Evolutionary conservation across 2,329 filamentous ascomycete species (phyloP), one percentile per base, ranked within the genome.

Genomic region (Ascochyta fabae): DNA sequence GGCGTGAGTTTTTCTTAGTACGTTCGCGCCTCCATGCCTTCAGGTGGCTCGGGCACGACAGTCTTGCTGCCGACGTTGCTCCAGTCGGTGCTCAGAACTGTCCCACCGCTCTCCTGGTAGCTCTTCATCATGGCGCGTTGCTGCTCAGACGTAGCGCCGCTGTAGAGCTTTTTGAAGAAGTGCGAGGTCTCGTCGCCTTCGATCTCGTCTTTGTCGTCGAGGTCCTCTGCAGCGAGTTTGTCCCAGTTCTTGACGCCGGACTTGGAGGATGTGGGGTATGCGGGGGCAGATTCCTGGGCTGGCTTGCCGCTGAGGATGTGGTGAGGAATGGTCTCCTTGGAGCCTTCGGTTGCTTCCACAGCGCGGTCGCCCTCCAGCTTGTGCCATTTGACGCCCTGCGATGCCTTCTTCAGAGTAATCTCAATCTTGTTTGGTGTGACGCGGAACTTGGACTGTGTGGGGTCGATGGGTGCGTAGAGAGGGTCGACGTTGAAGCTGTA

Each of bases 111-210:
- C 81, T 99, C 94, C 13, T 87, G 83, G 70, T 91, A 98, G 71
- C 91, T 96, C 85, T 99, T 99, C 86, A 96, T 91, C 95, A 99
- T 99, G 8, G 95, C 95, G 2, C 92, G 86, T 71, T 87, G 87
- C 55, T 91, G 91, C 66, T 99, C 94, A 0, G 88, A 86, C 44
- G 89, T 87, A 0, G 91, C 87, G 33, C 80, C 82, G 60, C 89
- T 86, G 78, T 94, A 98, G 1, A 99, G 81, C 69, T 89, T 88
- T 81, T 96, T 95, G 82, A 99, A 99, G 78, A 97, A 98, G 10
- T 76, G 72, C 66, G 96, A 89, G 8, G 92, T 86, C 26, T 89
- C 85, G 56, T 88, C 86, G 1, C 82, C 83, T 22, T 77, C 58
- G 6, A 80, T 79, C 26, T 80, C 77, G n/a, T 84, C 82, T 12